phyloP scores from a whole-genome alignment of 208 protist genomes.

The Acanthamoeba healyi region DNA sequence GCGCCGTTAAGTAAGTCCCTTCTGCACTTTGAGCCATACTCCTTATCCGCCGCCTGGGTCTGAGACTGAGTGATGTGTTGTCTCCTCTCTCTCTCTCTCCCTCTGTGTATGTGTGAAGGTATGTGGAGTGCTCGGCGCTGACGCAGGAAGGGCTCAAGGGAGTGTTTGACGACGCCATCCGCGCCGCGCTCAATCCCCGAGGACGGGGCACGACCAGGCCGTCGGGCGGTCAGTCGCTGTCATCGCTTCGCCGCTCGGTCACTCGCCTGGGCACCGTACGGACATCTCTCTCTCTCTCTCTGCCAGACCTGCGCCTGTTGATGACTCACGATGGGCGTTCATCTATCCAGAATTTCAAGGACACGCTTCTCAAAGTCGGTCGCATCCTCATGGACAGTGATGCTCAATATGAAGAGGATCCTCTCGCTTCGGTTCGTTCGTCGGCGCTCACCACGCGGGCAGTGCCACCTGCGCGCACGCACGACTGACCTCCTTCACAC shows the following conservation, averaged over 20 bases:
- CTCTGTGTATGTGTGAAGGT: too few species aligned
- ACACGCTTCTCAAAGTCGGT: background rate
- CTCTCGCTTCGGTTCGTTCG: background rate
- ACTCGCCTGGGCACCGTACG: background rate
- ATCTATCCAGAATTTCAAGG: background rate
- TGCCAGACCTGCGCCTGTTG: too few species aligned
- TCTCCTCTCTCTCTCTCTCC: too few species aligned
- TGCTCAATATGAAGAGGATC: background rate
- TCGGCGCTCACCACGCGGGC: too few species aligned
- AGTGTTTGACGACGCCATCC: slow-evolving; percentile 23
- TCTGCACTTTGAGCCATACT: too few species aligned
- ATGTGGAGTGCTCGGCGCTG: slow-evolving; percentile 53
- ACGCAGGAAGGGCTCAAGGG: slow-evolving; percentile 45
- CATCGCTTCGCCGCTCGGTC: background rate
- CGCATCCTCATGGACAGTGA: background rate
- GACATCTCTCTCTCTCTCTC: background rate
- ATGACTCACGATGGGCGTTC: too few species aligned
- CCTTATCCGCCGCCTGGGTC: too few species aligned
- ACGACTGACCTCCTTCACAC: background rate
- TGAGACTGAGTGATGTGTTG: too few species aligned
- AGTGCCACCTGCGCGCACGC: too few species aligned
- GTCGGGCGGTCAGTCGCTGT: background rate
- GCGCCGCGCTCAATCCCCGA: background rate
- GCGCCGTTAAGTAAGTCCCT: slow-evolving; percentile 30
- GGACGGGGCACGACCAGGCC: too few species aligned